A percentile compares a stretch with the other conserved stretches of the same genome.
Conservation (phyloP, 2,329 filamentous ascomycete species). For the Venturia aucupariae region DNA sequence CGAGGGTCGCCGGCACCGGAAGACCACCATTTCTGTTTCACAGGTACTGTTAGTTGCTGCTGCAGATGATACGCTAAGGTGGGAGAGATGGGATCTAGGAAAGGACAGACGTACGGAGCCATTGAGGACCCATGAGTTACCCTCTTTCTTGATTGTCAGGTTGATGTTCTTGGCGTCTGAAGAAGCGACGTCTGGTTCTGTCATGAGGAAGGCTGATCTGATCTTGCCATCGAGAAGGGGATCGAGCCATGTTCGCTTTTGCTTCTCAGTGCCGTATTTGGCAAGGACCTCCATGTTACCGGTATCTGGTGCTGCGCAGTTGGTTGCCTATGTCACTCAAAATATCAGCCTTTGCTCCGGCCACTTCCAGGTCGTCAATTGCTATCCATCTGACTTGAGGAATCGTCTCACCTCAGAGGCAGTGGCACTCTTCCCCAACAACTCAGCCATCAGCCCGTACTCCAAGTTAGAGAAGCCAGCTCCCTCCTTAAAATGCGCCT, state of each 20-base stretch:
- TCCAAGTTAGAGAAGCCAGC: constrained; percentile 93
- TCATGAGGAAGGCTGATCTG: constrained; percentile 87
- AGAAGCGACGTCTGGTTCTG: constrained; percentile 78
- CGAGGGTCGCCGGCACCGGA: constrained; percentile 88
- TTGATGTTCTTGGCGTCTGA: constrained; percentile 91
- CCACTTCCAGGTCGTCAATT: not conserved
- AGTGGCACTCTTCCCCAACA: constrained; percentile 73
- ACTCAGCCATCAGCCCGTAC: constrained; percentile 96
- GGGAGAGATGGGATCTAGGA: not conserved
- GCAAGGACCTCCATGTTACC: constrained; percentile 94
- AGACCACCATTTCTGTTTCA: constrained; percentile 89
- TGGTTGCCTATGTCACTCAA: constrained; percentile 52
- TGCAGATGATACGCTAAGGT: not conserved
- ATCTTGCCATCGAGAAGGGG: constrained; percentile 79
- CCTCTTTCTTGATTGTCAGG: constrained; percentile 71
- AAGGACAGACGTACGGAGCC: constrained; percentile 52
- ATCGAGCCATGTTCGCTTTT: constrained; percentile 75
- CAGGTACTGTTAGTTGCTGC: not conserved
- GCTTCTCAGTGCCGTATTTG: constrained; percentile 77
- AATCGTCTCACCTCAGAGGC: constrained; percentile 57
- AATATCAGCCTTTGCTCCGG: constrained; percentile 18
- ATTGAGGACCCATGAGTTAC: constrained; percentile 84
- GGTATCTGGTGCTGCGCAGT: constrained; percentile 85
- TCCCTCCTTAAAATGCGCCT: constrained; percentile 89
- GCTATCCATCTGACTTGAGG: constrained; percentile 11